Evolutionary conservation across 140 eudicot species (phyloP), one percentile per base, ranked within the genome.

Genomic region (Stevia rebaudiana): DNA sequence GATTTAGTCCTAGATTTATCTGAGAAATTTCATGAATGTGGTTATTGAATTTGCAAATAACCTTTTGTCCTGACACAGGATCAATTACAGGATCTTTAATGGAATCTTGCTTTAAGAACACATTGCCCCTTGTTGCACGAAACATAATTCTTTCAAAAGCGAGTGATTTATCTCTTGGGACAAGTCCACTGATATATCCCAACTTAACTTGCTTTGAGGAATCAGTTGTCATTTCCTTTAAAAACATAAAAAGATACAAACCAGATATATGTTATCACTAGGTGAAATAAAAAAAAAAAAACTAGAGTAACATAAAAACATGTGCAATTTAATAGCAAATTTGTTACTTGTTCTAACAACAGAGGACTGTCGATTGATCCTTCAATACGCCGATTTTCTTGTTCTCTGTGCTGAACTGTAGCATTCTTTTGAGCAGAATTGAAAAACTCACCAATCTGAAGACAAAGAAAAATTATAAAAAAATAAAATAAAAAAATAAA

Each of bases 111-210:
- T 74, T 86, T 33, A 86, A 56, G 79, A 81, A 86, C 65, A 90
- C 82, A 43, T 90, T 90, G 30, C 97, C 97, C 75, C 97, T 82
- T 10, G 97, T 90, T 49, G 90, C 88, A 59, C 97, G 95, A 70
- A 90, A 90, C 18, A 90, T 31, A 55, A 90, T 83, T 70, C 95
- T 81, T 67, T 90, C 97, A 79, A 90, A 90, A 63, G 94, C 87
- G 44, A 84, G 61, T 13, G 95, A 75, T 73, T 86, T 90, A 50
- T 81, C 95, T 80, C 89, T 75, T 22, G 81, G 78, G 36, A 90
- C 89, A 35, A 90, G 87, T 22, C 97, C 97, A 65, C 84, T 81
- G 15, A 86, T 80, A 74, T 76, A 86, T 28, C 97, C 92, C 51
- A 90, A 73, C 79, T 83, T 83, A 55, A 83, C 78, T 81, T 86